phyloP scores from a whole-genome alignment of 2,329 filamentous ascomycete genomes.

The Ceratocystis diversiconidia region DNA sequence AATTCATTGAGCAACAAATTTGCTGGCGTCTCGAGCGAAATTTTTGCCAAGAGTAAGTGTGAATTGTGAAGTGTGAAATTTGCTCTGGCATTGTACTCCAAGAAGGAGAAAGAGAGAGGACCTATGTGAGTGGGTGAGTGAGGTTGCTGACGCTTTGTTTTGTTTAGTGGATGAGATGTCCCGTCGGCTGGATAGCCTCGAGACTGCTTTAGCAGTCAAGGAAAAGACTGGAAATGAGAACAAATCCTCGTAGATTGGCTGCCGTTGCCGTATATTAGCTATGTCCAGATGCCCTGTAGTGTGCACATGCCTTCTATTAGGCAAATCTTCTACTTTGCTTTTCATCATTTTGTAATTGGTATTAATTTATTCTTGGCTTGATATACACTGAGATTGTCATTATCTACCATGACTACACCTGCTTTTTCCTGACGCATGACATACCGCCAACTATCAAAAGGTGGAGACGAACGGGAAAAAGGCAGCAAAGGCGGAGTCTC shows the following conservation, averaged over 20 bases:
- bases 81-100: no score
- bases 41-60: slow-evolving; percentile 70
- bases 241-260: slow-evolving; percentile 24
- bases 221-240: slow-evolving; percentile 31
- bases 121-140: slow-evolving; percentile 48
- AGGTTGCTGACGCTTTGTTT: slow-evolving; percentile 23
- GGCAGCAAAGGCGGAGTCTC: not conserved
- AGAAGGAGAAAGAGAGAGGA: not conserved
- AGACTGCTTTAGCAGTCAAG: slow-evolving; percentile 51
- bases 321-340: not conserved
- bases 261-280: not conserved
- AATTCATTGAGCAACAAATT: slow-evolving; percentile 79
- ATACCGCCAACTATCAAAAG: not conserved
- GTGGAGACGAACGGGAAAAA: not conserved
- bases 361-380: slow-evolving; percentile 4
- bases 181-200: slow-evolving; percentile 67
- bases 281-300: not conserved
- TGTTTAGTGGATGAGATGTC: slow-evolving; percentile 84
- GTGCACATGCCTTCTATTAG: not conserved
- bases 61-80: not conserved
- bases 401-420: not conserved
- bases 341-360: not conserved
- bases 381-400: slow-evolving; percentile 1
- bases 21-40: slow-evolving; percentile 67
- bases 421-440: not conserved